Percentiles rank a stretch among this genome's conserved stretches.
phyloP scores from a whole-genome alignment of 129 eudicot genomes.

The Centrapalus pauciflorus region DNA sequence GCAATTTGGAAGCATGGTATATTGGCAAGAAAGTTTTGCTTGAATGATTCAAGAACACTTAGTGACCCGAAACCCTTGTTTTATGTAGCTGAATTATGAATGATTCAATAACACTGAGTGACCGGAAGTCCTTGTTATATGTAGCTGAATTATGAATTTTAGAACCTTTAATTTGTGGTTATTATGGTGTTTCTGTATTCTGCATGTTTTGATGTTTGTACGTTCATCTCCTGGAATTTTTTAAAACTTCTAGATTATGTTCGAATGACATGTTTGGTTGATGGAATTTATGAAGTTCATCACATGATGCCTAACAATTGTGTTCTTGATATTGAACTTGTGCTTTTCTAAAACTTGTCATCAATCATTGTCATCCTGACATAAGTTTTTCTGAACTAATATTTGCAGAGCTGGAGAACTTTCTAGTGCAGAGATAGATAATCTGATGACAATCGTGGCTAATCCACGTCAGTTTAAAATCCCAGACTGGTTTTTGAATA shows the following conservation, averaged over 20 bases:
- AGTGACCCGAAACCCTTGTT: too few relatives aligned
- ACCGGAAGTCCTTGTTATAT: too few relatives aligned
- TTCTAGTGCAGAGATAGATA: slow-evolving; percentile 50
- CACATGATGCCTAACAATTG: neutral
- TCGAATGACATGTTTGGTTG: neutral
- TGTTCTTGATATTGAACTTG: neutral
- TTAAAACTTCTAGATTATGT: neutral
- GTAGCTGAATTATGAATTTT: too few relatives aligned
- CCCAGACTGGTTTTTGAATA: slow-evolving; percentile 71
- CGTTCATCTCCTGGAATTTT: neutral
- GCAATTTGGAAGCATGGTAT: too few relatives aligned
- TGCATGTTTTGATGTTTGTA: neutral
- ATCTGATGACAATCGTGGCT: slow-evolving; percentile 59
- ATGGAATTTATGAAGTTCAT: neutral
- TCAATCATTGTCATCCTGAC: neutral
- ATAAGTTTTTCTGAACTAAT: neutral
- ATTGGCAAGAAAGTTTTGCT: too few relatives aligned
- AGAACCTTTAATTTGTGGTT: neutral
- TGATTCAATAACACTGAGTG: too few relatives aligned
- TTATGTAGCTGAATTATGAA: too few relatives aligned
- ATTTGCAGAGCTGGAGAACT: slow-evolving; percentile 57
- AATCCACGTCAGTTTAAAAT: slow-evolving; percentile 73
- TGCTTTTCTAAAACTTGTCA: too few relatives aligned
- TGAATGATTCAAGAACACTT: neutral
- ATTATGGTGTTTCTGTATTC: neutral